Base-by-base conservation (phyloP, 2,329 filamentous ascomycete species). In the Fusarium austroafricanum region DNA sequence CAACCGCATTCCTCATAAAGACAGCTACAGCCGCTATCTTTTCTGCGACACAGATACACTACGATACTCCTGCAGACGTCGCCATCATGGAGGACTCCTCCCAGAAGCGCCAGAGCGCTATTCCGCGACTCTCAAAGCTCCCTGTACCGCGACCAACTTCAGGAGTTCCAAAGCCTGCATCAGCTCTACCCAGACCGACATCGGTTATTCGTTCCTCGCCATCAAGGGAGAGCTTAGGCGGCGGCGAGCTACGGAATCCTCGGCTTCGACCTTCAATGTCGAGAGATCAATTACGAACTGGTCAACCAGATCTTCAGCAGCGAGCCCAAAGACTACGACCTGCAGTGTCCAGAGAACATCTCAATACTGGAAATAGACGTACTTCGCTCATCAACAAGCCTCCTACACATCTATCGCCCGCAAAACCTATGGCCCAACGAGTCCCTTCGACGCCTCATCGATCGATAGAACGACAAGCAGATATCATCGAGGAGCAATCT, bases 191-290 rank as follows among this genome's bases (percentile, higher is more conserved):
- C 3, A 60, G 71, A 17, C 75, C 76, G 2, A 50, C 75, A 5
- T 75, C 77, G 11, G 55, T 68, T 15, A 57, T 78, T 58, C 75
- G 77, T 6, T 62, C 74, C 18, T 65, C 70, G 5, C 68, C 76
- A 6, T 78, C 78, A 1, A 68, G 73, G 35, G 76, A 79, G 29
- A 75, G 70, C 7, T 55, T 65, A 8, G 68, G 50, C 10, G 72
- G 71, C 20, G 78, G 71, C 20, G 78, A 80, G 28, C 65, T 82
- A 42, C 78, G 78, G 59, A 79, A 78, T 44, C 79, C 81, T 17
- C 80, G 80, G 54, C 75, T 83, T 14, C 79, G 82, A 29, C 61
- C 78, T 26, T 73, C 79, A n/a, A 53, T 79, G 44, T 82, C 83
- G 5, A 77, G 80, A 54, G 78, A 79, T 60, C 80, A 77, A 61